Evolutionary conservation across 148 eudicot species (phyloP), one percentile per base, ranked within the genome.

Genomic region (Drosera capensis): DNA sequence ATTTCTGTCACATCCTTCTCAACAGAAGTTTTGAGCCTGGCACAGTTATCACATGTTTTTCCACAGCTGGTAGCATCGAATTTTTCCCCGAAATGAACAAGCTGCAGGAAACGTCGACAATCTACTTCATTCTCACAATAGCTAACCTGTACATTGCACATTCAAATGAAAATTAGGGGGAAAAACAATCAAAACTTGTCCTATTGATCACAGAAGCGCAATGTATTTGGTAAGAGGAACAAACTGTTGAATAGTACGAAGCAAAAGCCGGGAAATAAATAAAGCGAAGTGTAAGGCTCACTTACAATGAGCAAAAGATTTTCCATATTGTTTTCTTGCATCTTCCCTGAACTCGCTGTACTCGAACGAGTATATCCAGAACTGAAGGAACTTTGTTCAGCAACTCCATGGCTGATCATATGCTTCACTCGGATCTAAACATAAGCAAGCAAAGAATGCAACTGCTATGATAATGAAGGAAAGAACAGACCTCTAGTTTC

Each of bases 71-170:
- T 28, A 45, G 97, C 64, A 57, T 75, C 70, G 68, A 90, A 90
- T 7, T 78, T 80, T 57, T 90, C 97, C 46, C 87, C 97, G 52
- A 90, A 84, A 71, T 90, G 97, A 54, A 78, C 62, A 56, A 90
- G 87, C 59, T 90, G 97, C 46, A 80, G 78, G 53, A 80, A 66
- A 54, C 97, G 93, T 46, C 97, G 75, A 55, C 97, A 90, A 58
- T 84, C 97, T 48, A 84, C 93, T 44, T 90, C 81, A 62, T 90
- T 90, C 57, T 90, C 97, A 55, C 79, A 64, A 61, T 88, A 88
- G 64, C 93, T 67, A 62, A 90, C 95, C 97, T 90, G 54, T 0
- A 53, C 13, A 28, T 53, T 22, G 68, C 41, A 47, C 36, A 46
- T 1, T 51, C 20, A 43, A 48, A 43, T 43, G 17, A 45, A 29